Evolutionary conservation across 768 basidiomycete species (phyloP).

Genomic region (Paxillus ammoniavirescens): DNA sequence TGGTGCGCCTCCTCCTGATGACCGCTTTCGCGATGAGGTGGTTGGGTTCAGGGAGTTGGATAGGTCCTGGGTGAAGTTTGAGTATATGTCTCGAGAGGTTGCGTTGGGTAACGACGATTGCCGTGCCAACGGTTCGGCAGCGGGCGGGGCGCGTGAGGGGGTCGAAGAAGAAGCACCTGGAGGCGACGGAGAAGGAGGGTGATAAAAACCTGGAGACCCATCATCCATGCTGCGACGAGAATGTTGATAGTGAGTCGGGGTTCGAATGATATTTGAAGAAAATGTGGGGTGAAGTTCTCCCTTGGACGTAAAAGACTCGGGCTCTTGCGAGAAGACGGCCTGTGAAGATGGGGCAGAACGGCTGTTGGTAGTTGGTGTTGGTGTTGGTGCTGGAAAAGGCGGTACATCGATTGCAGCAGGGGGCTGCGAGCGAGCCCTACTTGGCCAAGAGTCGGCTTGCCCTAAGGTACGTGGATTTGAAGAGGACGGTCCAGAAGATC

Average conservation of each 20-base stretch:
- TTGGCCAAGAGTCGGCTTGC: slow-evolving; percentile 14
- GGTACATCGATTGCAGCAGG: slow-evolving; percentile 17
- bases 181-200: slow-evolving; percentile 26
- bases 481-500: slow-evolving; percentile 14
- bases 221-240: slow-evolving; percentile 28
- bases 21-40: slow-evolving; percentile 16
- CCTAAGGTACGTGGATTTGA: slow-evolving; percentile 13
- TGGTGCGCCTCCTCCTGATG: slow-evolving; percentile 1
- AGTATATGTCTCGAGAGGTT: slow-evolving; percentile 16
- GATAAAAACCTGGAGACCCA: slow-evolving; percentile 8
- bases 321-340: slow-evolving; percentile 21
- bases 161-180: slow-evolving; percentile 8
- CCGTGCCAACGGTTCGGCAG: slow-evolving; percentile 20
- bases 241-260: slow-evolving; percentile 56
- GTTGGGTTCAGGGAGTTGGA: slow-evolving; percentile 17
- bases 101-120: slow-evolving; percentile 26
- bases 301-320: slow-evolving; percentile 49
- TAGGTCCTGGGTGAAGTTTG: slow-evolving; percentile 28
- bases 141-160: slow-evolving; percentile 18
- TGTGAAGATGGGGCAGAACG: slow-evolving; percentile 15
- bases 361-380: slow-evolving; percentile 8
- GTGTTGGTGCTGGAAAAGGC: slow-evolving; percentile 30
- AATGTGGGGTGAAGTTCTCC: slow-evolving; percentile 65
- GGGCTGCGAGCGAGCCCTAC: slow-evolving; percentile 24
- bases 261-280: slow-evolving; percentile 65